These are phyloP conservation scores for Cutaneotrichosporon cutaneum DNA, from an alignment of 1,284 basidiomycete species.

Conservation along the genomic window DNA sequence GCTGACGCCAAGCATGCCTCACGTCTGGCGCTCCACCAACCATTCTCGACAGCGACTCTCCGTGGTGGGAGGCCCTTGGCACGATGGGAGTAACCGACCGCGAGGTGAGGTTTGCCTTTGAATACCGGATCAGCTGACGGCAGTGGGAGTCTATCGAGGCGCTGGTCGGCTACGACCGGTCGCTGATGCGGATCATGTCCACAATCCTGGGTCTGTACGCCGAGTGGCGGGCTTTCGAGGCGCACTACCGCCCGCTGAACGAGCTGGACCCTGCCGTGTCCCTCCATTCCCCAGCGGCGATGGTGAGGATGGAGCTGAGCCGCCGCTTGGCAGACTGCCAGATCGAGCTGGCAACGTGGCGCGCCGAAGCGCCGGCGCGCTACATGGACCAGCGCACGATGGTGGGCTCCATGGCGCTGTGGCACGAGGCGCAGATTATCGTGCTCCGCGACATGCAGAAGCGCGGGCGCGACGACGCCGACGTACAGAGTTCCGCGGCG, in stretches of 20 bases:
- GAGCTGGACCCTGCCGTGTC: constrained; percentile 22
- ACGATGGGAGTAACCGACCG: constrained; percentile 23
- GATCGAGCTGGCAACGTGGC: constrained; percentile 26
- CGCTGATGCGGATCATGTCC: constrained; percentile 27
- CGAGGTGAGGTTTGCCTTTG: constrained; percentile 17
- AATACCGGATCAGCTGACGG: constrained; percentile 6
- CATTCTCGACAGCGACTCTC: constrained; percentile 28
- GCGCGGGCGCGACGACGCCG: constrained; percentile 26
- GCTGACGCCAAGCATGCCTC: constrained; percentile 21
- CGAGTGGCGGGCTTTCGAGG: constrained; percentile 24
- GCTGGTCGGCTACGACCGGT: constrained; percentile 34
- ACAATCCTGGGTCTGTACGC: constrained; percentile 19
- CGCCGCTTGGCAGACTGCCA: constrained; percentile 22
- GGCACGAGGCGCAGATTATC: constrained; percentile 41
- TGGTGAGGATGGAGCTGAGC: constrained; percentile 22
- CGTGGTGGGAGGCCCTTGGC: constrained; percentile 36
- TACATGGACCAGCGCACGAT: constrained; percentile 30
- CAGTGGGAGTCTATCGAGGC: constrained; percentile 38
- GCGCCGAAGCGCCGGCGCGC: constrained; percentile 22
- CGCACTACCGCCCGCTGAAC: constrained; percentile 24
- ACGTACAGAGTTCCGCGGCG: constrained; percentile 34
- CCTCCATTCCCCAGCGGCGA: constrained; percentile 20
- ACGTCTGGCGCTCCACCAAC: constrained; percentile 29
- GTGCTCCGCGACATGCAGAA: constrained; percentile 35
- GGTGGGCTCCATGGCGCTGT: constrained; percentile 39